Evolutionary conservation across 495 filamentous ascomycete genomes (phyloP), one percentile per base, ranked within the genome.

Genomic region (Wilcoxina mikolae): DNA sequence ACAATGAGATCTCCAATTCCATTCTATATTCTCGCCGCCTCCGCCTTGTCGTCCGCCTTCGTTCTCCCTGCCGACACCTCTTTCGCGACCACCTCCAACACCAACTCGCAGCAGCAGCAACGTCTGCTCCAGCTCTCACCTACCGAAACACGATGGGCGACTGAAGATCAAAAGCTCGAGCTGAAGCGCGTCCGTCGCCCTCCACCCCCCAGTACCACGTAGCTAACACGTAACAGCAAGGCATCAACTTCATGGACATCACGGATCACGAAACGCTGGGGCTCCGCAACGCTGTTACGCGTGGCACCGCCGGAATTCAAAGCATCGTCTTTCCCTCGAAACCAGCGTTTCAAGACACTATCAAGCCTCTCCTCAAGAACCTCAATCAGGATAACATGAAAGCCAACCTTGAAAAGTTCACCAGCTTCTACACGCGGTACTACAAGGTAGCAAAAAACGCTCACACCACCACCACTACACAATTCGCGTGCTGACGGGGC

Each of bases 151-250:
- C 69, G 73, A 70, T 93, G 85, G 84, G 81, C 95, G 23, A 90
- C 84, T 0, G 90, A 98, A 60, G 87, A 94, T 26, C 80, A 94
- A 71, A 98, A 98, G 70, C 95, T 93, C 84, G 78, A 77, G 58
- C 72, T 96, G 56, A 81, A 84, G 67, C 72, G 88, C 59, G 87
- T 94, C 77, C 53, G 80, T 69, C 23, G 56, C 51, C 41, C 53
- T 43, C n/a, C 15, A 25, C 38, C 10, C 25, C 33, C 23, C n/a
- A 29, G 15, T 38, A 31, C 24, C 33, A n/a, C 26, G 11, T 9
- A 9, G 11, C 43, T 46, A 24, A 46, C 43, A 24, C 31, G n/a
- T 18, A 49, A 60, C 56, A 94, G 90, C 73, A 84, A 60, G 86
- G 87, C 47, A 72, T 80, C 42, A 87, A 82, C 59, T 98, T 98